Evolutionary conservation across 1,139 yeast species (phyloP).

Genomic region (Hyphopichia burtonii): DNA sequence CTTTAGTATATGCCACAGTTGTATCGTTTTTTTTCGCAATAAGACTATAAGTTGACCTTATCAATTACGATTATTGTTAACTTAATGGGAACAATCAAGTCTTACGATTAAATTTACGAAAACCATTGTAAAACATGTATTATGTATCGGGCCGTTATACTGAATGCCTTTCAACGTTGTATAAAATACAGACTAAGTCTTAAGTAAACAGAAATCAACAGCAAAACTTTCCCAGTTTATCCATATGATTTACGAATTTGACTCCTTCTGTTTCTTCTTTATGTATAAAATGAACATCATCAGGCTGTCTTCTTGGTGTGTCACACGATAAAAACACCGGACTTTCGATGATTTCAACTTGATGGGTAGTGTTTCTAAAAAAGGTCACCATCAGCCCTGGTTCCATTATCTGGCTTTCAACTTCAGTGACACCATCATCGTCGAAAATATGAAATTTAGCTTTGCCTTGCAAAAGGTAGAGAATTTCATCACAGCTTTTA

Average conservation of each 20-base stretch:
- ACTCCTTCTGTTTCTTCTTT: slow-evolving; percentile 6
- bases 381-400: slow-evolving; percentile 9
- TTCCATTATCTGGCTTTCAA: background rate
- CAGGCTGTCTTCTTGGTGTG: slow-evolving; percentile 7
- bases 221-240: background rate
- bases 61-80: too few species aligned
- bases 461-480: slow-evolving; percentile 5
- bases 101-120: too few species aligned
- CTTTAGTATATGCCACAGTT: too few species aligned
- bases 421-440: slow-evolving; percentile 3
- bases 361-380: slow-evolving; percentile 5
- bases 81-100: too few species aligned
- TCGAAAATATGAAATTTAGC: slow-evolving; percentile 7
- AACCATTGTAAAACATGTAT: too few species aligned
- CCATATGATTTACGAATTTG: slow-evolving; percentile 5
- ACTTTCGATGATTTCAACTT: slow-evolving; percentile 4
- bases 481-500: slow-evolving; percentile 6
- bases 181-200: too few species aligned
- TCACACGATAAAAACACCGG: slow-evolving; percentile 7
- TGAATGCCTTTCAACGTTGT: too few species aligned
- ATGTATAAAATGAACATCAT: slow-evolving; percentile 7
- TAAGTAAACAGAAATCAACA: background rate
- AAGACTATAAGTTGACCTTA: too few species aligned
- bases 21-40: too few species aligned
- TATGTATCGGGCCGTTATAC: too few species aligned